Evolutionary conservation across 2,329 filamentous ascomycete genomes (phyloP).

Genomic region (Aspergillus udagawae): DNA sequence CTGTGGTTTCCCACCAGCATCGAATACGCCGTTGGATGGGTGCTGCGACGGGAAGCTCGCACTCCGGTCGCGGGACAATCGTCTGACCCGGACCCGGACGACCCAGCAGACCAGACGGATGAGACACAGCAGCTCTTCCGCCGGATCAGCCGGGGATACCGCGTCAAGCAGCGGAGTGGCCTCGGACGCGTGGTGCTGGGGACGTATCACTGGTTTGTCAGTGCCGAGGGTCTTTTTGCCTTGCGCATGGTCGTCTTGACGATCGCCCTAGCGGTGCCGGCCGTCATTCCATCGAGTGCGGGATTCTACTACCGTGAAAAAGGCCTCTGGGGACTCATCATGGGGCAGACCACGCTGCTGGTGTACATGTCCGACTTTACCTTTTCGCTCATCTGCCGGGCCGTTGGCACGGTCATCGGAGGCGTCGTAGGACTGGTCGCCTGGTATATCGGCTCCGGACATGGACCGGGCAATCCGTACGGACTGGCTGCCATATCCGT

Average conservation of each 20-base stretch:
- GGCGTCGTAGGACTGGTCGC: constrained; percentile 46
- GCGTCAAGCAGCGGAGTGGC: constrained; percentile 18
- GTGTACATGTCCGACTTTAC: constrained; percentile 51
- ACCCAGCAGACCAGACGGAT: constrained; percentile 25
- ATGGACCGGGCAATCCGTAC: constrained; percentile 48
- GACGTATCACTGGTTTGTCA: constrained; percentile 39
- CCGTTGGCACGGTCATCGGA: constrained; percentile 45
- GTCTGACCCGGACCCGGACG: constrained; percentile 20
- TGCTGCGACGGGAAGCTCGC: constrained; percentile 22
- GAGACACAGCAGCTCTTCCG: constrained; percentile 35
- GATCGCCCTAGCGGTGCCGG: constrained; percentile 42
- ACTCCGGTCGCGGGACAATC: constrained; percentile 16
- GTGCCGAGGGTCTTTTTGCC: constrained; percentile 44
- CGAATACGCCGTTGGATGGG: constrained; percentile 38
- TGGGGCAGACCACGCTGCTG: constrained; percentile 47
- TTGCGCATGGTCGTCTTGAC: constrained; percentile 48
- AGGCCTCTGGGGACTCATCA: constrained; percentile 52
- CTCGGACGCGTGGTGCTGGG: constrained; percentile 23
- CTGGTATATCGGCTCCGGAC: constrained; percentile 52
- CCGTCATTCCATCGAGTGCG: constrained; percentile 39
- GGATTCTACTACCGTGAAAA: constrained; percentile 52
- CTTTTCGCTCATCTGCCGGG: constrained; percentile 42
- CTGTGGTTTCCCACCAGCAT: constrained; percentile 45
- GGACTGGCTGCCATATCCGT: constrained; percentile 45
- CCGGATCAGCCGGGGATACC: constrained; percentile 31